phyloP scores from a whole-genome alignment of 83 land plant species.

The Picea abies region DNA sequence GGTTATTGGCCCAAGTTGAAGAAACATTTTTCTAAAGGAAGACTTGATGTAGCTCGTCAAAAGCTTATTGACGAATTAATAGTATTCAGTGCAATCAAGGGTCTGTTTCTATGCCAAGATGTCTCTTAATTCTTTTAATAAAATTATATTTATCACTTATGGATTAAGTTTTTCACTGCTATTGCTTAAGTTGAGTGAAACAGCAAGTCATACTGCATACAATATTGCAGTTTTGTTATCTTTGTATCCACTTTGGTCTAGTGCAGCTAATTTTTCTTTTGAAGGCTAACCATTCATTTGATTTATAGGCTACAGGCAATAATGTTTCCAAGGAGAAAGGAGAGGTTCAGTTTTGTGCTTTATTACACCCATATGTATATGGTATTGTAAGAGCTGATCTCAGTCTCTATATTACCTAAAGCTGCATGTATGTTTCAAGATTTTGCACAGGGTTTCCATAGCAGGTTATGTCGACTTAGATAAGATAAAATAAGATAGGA shows the following conservation, averaged over 20 bases:
- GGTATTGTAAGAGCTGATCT: background rate
- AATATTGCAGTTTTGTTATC: background rate
- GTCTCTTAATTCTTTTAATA: background rate
- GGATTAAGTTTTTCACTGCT: background rate
- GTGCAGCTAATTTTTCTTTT: background rate
- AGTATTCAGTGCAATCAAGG: constrained; percentile 75
- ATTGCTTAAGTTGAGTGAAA: background rate
- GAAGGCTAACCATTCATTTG: background rate
- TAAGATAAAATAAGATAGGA: too few relatives aligned
- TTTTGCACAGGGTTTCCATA: background rate
- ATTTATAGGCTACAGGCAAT: background rate
- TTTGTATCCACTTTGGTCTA: too few relatives aligned
- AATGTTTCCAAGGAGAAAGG: too few relatives aligned
- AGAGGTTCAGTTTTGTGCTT: too few relatives aligned
- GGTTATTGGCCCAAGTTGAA: constrained; percentile 96
- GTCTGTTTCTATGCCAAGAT: constrained; percentile 32
- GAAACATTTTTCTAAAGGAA: constrained; percentile 86
- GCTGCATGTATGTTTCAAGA: background rate
- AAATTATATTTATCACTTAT: background rate
- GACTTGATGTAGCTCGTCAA: constrained; percentile 78
- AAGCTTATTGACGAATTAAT: constrained; percentile 87
- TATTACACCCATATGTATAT: too few relatives aligned
- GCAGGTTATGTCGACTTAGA: background rate
- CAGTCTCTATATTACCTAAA: background rate
- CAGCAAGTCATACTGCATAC: constrained; percentile 3